Base-by-base conservation (phyloP, 768 basidiomycete genomes). In the Lepiota venenata region DNA sequence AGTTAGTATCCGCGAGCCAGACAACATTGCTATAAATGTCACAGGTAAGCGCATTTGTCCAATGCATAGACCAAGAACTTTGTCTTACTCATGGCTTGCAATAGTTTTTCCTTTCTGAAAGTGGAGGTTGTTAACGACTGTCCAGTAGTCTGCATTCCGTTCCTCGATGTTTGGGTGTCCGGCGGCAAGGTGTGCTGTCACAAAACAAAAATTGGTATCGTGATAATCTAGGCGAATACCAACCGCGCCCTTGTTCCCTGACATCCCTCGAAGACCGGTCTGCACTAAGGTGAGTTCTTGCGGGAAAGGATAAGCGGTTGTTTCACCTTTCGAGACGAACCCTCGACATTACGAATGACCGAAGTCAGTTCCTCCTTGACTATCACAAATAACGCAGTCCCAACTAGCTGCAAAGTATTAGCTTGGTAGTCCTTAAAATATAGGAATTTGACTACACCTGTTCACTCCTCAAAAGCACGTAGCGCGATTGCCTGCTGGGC, bases 161-260 rank as follows among this genome's bases (percentile, higher is more conserved):
- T 98, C 97, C 32, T 88, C 87, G 3, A 93, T 75, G 62, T 96
- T 96, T 5, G 80, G 65, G 63, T 97, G 94, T 6, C 97, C 97
- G n/a, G 97, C 95, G 14, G 97, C 95, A 39, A 98, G 79, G 69
- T 98, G 97, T 3, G 92, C 93, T 8, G 96, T 98, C 58, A 99
- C 68, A 71, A 98, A 95, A 71, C 97, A 99, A 63, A 98, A 88
- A 52, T 82, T 88, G 8, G 95, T 91, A 64, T 95, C 93, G 60
- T 90, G 79, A 62, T 91, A 92, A 25, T 98, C 91, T 47, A 99
- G 74, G 11, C 97, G 87, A 58, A 99, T 92, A 5, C 88, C 94
- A 11, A 96, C 91, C 1, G 93, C 97, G 16, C 97, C 97, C 73
- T 99, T 96, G 73, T 96, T 96, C 25, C 94, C 97, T 0, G 93